Base-by-base conservation (phyloP, 2,329 filamentous ascomycete genomes). In the Cercospora brassicicola region DNA sequence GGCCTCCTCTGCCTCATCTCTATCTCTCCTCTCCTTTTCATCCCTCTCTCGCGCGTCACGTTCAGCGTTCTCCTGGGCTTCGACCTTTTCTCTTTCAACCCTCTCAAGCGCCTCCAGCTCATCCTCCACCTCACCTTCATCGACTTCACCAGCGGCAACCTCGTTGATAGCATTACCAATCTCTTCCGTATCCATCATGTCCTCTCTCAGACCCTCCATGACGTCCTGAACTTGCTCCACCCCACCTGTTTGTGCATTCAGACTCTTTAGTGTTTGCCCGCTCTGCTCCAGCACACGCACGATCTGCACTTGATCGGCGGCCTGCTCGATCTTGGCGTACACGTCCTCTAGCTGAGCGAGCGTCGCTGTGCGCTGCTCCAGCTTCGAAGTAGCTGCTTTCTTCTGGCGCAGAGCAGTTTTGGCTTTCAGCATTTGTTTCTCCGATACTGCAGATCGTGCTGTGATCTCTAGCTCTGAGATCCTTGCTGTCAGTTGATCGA, bases 71-170 rank as follows among this genome's bases (percentile, higher is more conserved):
- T 97, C 87, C 78, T 91, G 91, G 30, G 76, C 84, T 77, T 96
- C 93, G 9, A 77, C 78, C 78, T 91, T 77, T 69, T 75, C 76
- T 63, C 70, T 74, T 68, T 78, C 77, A 2, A 72, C 78, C 36
- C 78, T 82, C 80, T 94, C 89, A 81, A 99, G 82, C 3, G 85
- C 89, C 72, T 91, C 90, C 57, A 98, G 85, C 81, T 97, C 94
- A 68, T 94, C 91, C 73, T 97, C 93, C 65, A 98, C 88, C 78
- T 96, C 94, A 20, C 77, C 85, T 76, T 97, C 94, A 78, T 97
- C 92, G 33, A 96, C 83, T 64, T 73, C 79, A 13, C 81, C 74
- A 1, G 71, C 75, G 4, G 74, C 74, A 3, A 76, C 74, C 72
- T 95, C 92, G 62, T 89, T 88, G 70, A 98, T 86, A 48, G 94